Base-by-base conservation (phyloP, 768 basidiomycete species). In the Pleurotus platypus region DNA sequence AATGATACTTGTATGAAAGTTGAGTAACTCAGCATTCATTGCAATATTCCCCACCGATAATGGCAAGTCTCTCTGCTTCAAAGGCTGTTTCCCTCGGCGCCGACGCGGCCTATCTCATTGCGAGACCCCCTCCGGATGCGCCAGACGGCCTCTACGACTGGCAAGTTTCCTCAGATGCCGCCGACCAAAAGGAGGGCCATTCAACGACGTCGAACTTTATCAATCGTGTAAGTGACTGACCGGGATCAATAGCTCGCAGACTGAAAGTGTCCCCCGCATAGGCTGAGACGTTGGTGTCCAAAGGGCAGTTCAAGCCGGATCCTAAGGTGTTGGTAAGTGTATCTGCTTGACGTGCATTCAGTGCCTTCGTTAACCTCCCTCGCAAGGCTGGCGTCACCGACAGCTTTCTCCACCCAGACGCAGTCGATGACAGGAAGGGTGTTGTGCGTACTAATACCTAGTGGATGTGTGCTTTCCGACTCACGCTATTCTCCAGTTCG, bases 141-240 rank as follows among this genome's bases (percentile, higher is more conserved):
- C 74, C 74, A 4, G 75, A 77, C 58, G 78, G 78, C 5, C 72
- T 72, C 51, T 81, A 81, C 61, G 75, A 78, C 60, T 74, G 69
- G 64, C 68, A 79, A 61, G 69, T 72, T 11, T 63, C 65, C 7
- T 63, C 67, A 12, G 61, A 68, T 27, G 66, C 69, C 15, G 63
- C 63, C n/a, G 62, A 62, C 15, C 59, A 62, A 18, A 61, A 59
- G 1, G 64, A 72, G 39, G 70, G 66, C 6, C 75, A 77, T 49
- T 72, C 75, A 8, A 61, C 61, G 6, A 60, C 78, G 15, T 71
- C 68, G 46, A 74, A 73, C 49, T 61, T 72, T 50, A 54, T 70
- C 40, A 60, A 66, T 39, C 49, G 61, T 38, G 70, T 70, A 40
- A 46, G 62, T n/a, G n/a, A 16, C 51, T n/a, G 24, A n/a, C 24